Conservation (phyloP, 352 stramenopile species). For the Phytophthora sp. region DNA sequence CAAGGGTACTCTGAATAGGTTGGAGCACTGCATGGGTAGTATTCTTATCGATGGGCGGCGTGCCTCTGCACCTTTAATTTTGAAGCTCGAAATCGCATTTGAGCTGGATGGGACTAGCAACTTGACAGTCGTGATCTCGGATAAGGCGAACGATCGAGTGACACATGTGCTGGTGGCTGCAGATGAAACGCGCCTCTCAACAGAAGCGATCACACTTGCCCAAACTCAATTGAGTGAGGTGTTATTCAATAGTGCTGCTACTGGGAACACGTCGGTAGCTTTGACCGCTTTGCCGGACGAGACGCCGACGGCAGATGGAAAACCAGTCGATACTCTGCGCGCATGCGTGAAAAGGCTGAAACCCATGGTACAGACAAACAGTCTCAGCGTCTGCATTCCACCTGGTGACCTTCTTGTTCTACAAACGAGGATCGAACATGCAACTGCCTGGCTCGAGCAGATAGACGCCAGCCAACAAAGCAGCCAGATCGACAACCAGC, state of each 20-base stretch:
- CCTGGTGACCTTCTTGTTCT: conserved; percentile 31
- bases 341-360: conserved; percentile 19
- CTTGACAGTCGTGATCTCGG: conserved; percentile 32
- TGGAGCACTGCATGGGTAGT: conserved; percentile 33
- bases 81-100: conserved; percentile 46
- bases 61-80: conserved; percentile 31
- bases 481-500: not conserved
- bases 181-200: conserved; percentile 40
- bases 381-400: conserved; percentile 28
- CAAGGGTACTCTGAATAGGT: not conserved
- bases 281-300: not conserved
- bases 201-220: conserved; percentile 31
- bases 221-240: conserved; percentile 18
- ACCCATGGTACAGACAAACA: conserved; percentile 25
- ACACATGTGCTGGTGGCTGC: conserved; percentile 21
- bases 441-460: conserved; percentile 28
- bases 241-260: not conserved
- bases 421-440: conserved; percentile 19
- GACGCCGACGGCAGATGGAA: not conserved
- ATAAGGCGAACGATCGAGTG: conserved; percentile 31
- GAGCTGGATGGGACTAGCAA: conserved; percentile 26
- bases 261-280: not conserved
- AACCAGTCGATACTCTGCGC: conserved; percentile 19
- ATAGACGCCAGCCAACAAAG: conserved; percentile 12
- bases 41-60: conserved; percentile 35